phyloP scores from a whole-genome alignment of 2,329 filamentous ascomycete genomes.

The Cytospora leucostoma region DNA sequence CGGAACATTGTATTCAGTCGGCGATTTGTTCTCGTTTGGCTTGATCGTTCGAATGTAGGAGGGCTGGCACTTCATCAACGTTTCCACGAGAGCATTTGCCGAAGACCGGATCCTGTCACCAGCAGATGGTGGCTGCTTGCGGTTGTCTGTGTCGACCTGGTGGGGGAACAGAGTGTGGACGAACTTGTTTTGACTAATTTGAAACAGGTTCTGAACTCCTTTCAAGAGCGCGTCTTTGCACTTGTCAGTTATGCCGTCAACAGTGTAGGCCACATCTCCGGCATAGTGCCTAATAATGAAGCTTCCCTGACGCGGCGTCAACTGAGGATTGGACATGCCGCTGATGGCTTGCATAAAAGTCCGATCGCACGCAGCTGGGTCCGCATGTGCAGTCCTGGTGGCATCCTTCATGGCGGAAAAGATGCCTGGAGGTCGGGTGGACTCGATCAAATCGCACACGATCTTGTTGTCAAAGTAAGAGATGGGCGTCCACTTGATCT shows the following conservation, averaged over 20 bases:
- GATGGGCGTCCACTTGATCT: slow-evolving; percentile 99
- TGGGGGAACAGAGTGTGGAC: slow-evolving; percentile 88
- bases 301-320: slow-evolving; percentile 88
- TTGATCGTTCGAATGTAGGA: slow-evolving; percentile 99
- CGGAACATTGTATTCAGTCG: slow-evolving; percentile 83
- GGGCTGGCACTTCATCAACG: slow-evolving; percentile 94
- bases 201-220: slow-evolving; percentile 85
- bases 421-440: slow-evolving; percentile 83
- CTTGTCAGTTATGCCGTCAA: slow-evolving; percentile 98
- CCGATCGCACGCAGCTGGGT: slow-evolving; percentile 89
- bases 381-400: slow-evolving; percentile 96
- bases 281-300: slow-evolving; percentile 99
- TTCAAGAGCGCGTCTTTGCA: slow-evolving; percentile 98
- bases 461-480: slow-evolving; percentile 99
- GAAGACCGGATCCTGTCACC: slow-evolving; percentile 95
- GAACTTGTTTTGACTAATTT: slow-evolving; percentile 80
- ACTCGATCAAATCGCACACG: slow-evolving; percentile 95
- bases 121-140: slow-evolving; percentile 87
- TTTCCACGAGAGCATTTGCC: slow-evolving; percentile 91
- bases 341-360: slow-evolving; percentile 95
- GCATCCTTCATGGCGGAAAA: slow-evolving; percentile 97
- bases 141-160: slow-evolving; percentile 93
- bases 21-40: slow-evolving; percentile 98
- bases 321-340: slow-evolving; percentile 86
- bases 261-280: slow-evolving; percentile 90